Evolutionary conservation across 495 filamentous ascomycete genomes (phyloP), one percentile per base, ranked within the genome.

Genomic region (Hypoxylon crocopeplum): DNA sequence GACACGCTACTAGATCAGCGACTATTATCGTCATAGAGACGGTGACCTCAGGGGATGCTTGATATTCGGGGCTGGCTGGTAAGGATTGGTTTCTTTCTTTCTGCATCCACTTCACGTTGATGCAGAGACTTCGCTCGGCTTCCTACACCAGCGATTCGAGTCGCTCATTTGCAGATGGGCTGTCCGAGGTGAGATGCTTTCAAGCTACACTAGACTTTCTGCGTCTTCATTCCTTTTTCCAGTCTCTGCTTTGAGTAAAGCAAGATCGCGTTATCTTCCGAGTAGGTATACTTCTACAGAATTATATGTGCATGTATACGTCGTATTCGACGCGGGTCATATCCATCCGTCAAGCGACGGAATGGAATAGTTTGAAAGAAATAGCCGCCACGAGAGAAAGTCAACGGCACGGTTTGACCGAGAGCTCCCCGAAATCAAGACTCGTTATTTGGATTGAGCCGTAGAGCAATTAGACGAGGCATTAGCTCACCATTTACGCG

Each of bases 271-370:
- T 19, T 30, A 40, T 19, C 12, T 45, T 45, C 38, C 37, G 12
- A 13, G 32, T 22, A 45, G 25, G 10, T 24, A 20, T 7, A 15
- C 27, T 16, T 24, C 17, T 36, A 29, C 13, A 16, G 24, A 21
- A 1, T n/a, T 45, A 46, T n/a, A 15, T 36, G 6, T 2, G 13
- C 39, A 57, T n/a, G 41, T 57, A 19, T 40, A 36, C 25, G 61
- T 59, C 54, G 55, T 32, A 64, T 55, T 51, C 27, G 45, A 47
- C 20, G 22, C 56, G 51, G 62, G 42, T 15, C 46, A 33, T 42
- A 50, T 29, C 24, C 33, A 65, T 59, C 62, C 62, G 62, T 53
- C 51, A 52, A 57, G 56, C 62, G 62, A 66, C 21, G 51, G 29
- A 46, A 59, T 41, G 17, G 39, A 39, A 54, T 46, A 17, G 8